Evolutionary conservation across 1,139 yeast species (phyloP).

Genomic region (Yamadazyma triangularis): DNA sequence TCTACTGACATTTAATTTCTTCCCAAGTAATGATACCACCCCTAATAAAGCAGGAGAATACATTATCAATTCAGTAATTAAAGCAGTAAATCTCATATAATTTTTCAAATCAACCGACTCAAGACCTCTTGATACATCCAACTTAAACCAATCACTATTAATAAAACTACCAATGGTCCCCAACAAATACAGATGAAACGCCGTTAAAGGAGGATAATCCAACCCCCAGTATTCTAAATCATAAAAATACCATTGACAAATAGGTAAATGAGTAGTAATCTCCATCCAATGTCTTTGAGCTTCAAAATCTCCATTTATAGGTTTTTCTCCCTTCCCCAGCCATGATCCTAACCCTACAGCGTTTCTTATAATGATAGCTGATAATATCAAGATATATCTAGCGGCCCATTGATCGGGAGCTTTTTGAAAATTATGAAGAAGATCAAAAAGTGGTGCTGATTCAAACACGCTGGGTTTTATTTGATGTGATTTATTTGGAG

Average conservation of each 20-base stretch:
- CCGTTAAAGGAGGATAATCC: slow-evolving; percentile 96
- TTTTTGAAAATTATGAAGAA: slow-evolving; percentile 36
- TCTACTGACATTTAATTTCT: slow-evolving; percentile 48
- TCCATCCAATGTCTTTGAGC: slow-evolving; percentile 99
- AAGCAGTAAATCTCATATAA: slow-evolving; percentile 77
- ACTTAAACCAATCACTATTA: slow-evolving; percentile 69
- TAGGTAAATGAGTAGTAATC: slow-evolving; percentile 71
- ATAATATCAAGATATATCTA: slow-evolving; percentile 67
- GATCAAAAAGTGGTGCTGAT: slow-evolving; percentile 35
- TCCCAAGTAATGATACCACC: slow-evolving; percentile 65
- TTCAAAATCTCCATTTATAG: slow-evolving; percentile 93
- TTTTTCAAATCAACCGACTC: slow-evolving; percentile 67
- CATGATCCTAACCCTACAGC: slow-evolving; percentile 89
- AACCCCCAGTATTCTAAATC: slow-evolving; percentile 94
- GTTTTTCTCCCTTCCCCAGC: slow-evolving; percentile 66
- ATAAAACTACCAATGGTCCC: slow-evolving; percentile 69
- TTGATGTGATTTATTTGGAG: no score
- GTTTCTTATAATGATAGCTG: slow-evolving; percentile 71
- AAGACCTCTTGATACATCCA: slow-evolving; percentile 68
- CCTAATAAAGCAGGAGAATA: slow-evolving; percentile 80
- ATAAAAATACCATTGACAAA: slow-evolving; percentile 79
- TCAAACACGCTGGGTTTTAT: slow-evolving; percentile 14
- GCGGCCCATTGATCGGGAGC: slow-evolving; percentile 92
- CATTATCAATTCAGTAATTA: slow-evolving; percentile 67
- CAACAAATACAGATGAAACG: slow-evolving; percentile 79